Percentiles rank a stretch among this genome's conserved stretches.
Conservation (phyloP, 139 green algal species). For the Chlamydomonas sp. region DNA sequence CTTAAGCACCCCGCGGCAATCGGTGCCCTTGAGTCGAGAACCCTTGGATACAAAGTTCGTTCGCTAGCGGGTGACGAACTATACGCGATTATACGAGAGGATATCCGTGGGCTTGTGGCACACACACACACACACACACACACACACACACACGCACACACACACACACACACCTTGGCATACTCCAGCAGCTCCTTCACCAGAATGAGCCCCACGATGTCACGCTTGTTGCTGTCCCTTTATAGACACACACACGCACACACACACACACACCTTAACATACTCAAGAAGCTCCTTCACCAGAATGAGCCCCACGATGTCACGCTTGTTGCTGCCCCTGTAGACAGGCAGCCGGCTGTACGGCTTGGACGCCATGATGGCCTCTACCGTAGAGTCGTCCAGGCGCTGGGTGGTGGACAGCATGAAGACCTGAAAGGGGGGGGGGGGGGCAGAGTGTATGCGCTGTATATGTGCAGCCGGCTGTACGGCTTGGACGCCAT, state of each 20-base stretch:
- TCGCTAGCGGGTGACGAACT: too few relatives aligned
- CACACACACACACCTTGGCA: conserved; percentile 6
- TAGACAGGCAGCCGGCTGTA: conserved; percentile 68
- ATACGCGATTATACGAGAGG: too few relatives aligned
- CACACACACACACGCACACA: background rate
- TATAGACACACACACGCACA: conserved; percentile 28
- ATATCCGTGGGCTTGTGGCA: too few relatives aligned
- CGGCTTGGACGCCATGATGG: conserved; percentile 51
- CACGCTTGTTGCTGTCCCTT: conserved; percentile 27
- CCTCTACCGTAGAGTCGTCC: conserved; percentile 46
- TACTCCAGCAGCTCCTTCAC: conserved; percentile 18
- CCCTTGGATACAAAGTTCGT: too few relatives aligned
- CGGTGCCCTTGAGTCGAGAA: too few relatives aligned
- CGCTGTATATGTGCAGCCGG: conserved; percentile 17
- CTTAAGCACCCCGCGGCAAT: too few relatives aligned
- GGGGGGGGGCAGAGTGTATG: background rate
- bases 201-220: conserved; percentile 10
- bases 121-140: too few relatives aligned
- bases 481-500: conserved; percentile 38
- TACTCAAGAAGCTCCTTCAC: conserved; percentile 60
- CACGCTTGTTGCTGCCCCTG: conserved; percentile 28
- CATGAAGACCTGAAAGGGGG: conserved; percentile 38
- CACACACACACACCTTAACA: conserved; percentile 14
- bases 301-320: conserved; percentile 41
- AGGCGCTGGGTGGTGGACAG: conserved; percentile 40